Base-by-base conservation (phyloP, 257 asterid species). In the Ilex aquifolium region DNA sequence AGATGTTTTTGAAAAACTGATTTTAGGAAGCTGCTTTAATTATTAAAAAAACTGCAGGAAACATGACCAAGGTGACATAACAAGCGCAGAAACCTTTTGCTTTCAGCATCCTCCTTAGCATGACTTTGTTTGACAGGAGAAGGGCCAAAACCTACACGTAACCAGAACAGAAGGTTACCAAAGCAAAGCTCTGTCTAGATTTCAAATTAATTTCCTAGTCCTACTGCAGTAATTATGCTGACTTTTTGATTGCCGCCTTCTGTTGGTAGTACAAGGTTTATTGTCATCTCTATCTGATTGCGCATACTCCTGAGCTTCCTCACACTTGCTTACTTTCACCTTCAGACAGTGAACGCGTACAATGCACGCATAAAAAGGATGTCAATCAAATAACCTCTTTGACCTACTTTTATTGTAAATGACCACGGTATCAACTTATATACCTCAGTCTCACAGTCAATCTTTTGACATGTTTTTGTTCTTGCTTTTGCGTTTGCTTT, bases 361-460 rank as follows among this genome's bases (percentile, higher is more conserved):
- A 64, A 48, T 42, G 52, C 16, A 59, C 67, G 57, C 29, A 32
- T 31, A 31, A 16, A 59, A 16, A 57, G 36, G 61, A 31, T 10
- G 40, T 31, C 30, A 46, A 64, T 63, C 31, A 44, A 62, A 60
- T n/a, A 32, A 65, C 32, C 42, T 36, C 42, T 36, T 36, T 36
- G 42, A 36, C 5, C 32, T 57, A 56, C 13, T 32, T 7, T 53
- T n/a, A 32, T 29, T 2, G 49, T 49, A 32, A 66, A 15, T 56
- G 31, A 57, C 49, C 39, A 16, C 32, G 44, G 12, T 48, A 62
- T 50, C 52, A 61, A 55, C 63, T 44, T 32, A 31, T 32, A 46
- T 85, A 88, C 95, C 96, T 80, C 71, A 2, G 49, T 57, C 27
- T 21, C 27, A 21, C 27, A 21, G 32, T 56, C 79, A 68, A 69